These are phyloP conservation scores for Geum urbanum DNA, from an alignment of 306 rosid genomes.

Conservation along the genomic window DNA sequence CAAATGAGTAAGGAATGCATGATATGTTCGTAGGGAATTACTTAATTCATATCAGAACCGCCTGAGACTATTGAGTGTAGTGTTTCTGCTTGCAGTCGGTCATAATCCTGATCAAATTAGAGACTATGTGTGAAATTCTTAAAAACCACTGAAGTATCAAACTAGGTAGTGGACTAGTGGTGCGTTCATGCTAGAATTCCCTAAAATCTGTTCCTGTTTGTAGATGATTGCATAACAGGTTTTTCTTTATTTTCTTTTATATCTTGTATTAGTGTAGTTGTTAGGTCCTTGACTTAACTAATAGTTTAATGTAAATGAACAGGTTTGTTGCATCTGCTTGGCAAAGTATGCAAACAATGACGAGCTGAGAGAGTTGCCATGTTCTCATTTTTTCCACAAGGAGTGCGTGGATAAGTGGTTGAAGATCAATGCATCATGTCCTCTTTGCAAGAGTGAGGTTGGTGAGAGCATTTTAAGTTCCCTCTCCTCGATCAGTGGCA, in stretches of 20 bases:
- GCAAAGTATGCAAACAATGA: constrained; percentile 83
- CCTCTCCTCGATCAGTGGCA: constrained; percentile 37
- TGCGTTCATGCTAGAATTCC: background rate
- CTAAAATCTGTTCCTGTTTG: background rate
- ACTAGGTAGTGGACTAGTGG: background rate
- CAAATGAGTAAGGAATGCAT: background rate
- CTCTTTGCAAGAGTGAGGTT: constrained; percentile 86
- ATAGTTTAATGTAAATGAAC: constrained; percentile 27
- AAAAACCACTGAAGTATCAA: background rate
- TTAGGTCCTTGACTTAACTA: background rate
- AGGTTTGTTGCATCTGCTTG: constrained; percentile 94
- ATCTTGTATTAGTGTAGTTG: background rate
- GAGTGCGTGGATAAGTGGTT: constrained; percentile 95
- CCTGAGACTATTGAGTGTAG: background rate
- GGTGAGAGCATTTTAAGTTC: constrained; percentile 45
- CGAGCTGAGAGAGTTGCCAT: constrained; percentile 82
- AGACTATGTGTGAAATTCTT: background rate
- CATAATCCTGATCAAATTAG: background rate
- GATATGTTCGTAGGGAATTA: background rate
- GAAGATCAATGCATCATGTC: constrained; percentile 83
- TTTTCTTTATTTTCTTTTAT: constrained; percentile 3
- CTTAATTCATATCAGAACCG: background rate
- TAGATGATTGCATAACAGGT: background rate
- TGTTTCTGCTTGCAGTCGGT: constrained; percentile 1
- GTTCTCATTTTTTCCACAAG: constrained; percentile 91